A percentile compares a stretch with the other conserved stretches of the same genome.
Evolutionary conservation across 441 rosid species (phyloP).

Genomic region (Isatis lusitanica): DNA sequence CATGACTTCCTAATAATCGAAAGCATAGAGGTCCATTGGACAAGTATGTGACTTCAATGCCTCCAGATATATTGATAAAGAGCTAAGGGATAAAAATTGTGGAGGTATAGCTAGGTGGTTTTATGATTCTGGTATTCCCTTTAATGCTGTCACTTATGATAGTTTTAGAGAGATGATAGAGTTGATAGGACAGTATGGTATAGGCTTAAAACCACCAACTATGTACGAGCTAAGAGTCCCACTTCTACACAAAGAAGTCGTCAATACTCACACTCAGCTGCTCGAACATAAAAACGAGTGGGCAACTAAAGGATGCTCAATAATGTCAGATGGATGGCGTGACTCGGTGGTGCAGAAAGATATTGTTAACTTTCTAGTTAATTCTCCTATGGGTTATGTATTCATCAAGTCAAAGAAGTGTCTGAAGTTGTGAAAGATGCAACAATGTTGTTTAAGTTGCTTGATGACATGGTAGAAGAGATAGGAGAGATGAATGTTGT

Average conservation of each 20-base stretch:
- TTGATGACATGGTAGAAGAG: neutral
- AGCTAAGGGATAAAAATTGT: neutral
- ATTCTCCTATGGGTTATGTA: neutral
- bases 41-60: neutral
- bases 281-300: neutral
- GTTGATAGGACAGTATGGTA: neutral
- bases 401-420: neutral
- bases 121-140: neutral
- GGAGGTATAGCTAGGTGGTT: neutral
- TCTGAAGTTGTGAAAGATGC: neutral
- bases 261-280: neutral
- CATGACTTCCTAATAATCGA: too few relatives aligned
- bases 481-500: neutral
- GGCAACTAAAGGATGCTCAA: neutral
- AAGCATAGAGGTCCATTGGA: neutral
- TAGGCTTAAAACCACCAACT: neutral
- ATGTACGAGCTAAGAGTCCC: neutral
- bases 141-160: neutral
- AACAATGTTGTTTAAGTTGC: neutral
- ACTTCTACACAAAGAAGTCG: conserved; percentile 9
- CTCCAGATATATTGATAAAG: neutral
- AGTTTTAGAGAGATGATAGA: neutral
- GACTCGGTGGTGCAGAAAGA: neutral
- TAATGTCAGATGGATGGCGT: neutral
- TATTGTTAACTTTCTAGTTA: neutral